Percentiles rank a stretch among this genome's conserved stretches.
These are phyloP conservation scores for Claviceps cyperi DNA, from an alignment of 2,329 filamentous ascomycete genomes.

Conservation along the genomic window DNA sequence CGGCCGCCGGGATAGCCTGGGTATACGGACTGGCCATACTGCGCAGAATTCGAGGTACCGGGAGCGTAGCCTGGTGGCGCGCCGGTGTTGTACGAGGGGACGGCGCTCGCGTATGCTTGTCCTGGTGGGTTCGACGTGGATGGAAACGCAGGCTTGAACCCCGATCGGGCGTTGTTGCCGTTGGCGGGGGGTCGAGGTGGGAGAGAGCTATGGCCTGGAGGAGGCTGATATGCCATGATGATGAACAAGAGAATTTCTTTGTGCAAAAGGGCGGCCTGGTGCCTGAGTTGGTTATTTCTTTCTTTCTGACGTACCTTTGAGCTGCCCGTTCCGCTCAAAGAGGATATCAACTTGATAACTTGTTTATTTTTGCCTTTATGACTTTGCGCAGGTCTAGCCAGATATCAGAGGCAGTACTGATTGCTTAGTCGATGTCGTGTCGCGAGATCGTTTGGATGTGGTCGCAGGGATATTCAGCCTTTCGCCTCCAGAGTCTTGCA, in stretches of 20 bases:
- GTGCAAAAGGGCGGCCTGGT: neutral
- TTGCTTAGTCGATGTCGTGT: neutral
- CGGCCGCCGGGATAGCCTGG: conserved; percentile 20
- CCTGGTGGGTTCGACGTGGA: conserved; percentile 20
- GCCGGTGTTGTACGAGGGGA: conserved; percentile 13
- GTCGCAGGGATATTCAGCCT: neutral
- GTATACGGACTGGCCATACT: conserved; percentile 7
- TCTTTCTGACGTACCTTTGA: conserved; percentile 34
- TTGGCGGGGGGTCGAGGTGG: conserved; percentile 63
- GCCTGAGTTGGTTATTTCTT: neutral
- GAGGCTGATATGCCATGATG: conserved; percentile 80
- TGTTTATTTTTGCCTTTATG: neutral
- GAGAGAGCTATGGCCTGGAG: conserved; percentile 56
- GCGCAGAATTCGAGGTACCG: neutral
- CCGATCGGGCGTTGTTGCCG: conserved; percentile 17
- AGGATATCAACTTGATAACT: neutral
- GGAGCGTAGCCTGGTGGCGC: conserved; percentile 12
- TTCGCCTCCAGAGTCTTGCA: neutral
- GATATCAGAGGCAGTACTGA: neutral
- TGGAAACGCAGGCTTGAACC: conserved; percentile 37
- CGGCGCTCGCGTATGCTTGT: conserved; percentile 22
- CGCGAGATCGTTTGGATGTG: neutral
- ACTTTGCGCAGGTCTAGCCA: neutral
- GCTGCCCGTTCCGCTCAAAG: conserved; percentile 25
- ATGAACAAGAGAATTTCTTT: conserved; percentile 37